These are phyloP conservation scores for Leucosporidium scottii DNA, from an alignment of 768 basidiomycete species.

Conservation along the genomic window DNA sequence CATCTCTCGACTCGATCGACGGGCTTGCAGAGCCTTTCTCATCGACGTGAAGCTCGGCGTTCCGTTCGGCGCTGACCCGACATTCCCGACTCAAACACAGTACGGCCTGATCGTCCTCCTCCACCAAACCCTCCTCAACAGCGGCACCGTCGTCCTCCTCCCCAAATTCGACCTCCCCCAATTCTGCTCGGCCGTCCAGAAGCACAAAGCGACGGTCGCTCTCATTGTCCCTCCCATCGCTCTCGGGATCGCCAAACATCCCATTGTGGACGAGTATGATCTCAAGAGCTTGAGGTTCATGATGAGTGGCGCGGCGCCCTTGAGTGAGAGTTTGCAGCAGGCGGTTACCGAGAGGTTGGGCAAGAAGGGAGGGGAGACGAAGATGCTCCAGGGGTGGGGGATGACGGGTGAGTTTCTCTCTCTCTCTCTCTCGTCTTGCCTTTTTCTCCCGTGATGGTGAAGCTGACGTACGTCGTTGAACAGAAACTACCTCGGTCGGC, in stretches of 20 bases:
- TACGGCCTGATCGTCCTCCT: conserved; percentile 53
- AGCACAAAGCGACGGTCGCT: conserved; percentile 55
- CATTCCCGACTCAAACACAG: too few relatives aligned
- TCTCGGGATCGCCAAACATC: conserved; percentile 63
- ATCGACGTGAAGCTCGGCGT: too few relatives aligned
- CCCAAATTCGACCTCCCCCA: conserved; percentile 62
- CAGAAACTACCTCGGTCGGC: conserved; percentile 66
- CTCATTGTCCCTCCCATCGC: conserved; percentile 78
- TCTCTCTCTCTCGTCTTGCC: not conserved
- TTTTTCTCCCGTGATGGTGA: too few relatives aligned
- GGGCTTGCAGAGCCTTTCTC: too few relatives aligned
- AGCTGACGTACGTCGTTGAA: conserved; percentile 2
- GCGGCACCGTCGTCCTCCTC: conserved; percentile 50
- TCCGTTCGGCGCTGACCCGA: not conserved
- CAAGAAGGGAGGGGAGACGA: conserved; percentile 44
- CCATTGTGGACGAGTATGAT: conserved; percentile 58
- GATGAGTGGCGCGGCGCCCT: conserved; percentile 72
- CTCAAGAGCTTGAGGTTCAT: conserved; percentile 55
- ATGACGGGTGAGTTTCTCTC: not conserved
- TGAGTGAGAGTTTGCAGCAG: conserved; percentile 54
- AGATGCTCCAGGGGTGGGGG: conserved; percentile 19
- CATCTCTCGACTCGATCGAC: not conserved
- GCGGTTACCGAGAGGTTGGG: conserved; percentile 56
- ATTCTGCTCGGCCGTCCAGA: conserved; percentile 61
- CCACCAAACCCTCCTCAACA: conserved; percentile 51